Evolutionary conservation across 2,329 filamentous ascomycete genomes (phyloP), one percentile per base, ranked within the genome.

Genomic region (Ustulina deusta): DNA sequence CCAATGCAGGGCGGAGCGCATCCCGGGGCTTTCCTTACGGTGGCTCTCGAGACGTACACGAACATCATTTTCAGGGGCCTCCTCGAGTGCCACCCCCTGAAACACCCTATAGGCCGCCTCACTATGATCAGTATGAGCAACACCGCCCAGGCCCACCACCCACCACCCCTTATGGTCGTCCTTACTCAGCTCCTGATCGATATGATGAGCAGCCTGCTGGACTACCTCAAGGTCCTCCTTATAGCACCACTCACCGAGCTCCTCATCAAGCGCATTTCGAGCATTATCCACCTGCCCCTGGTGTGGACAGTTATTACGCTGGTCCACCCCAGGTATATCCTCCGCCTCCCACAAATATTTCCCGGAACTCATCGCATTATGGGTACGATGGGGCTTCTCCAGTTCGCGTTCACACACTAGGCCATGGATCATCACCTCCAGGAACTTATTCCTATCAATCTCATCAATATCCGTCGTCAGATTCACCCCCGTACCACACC

Each of bases 341-440:
- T 6, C 46, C 65, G 13, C 61, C 63, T 38, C 60, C 29, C 36
- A 32, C 58, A 17, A 63, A 61, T 61, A 34, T 20, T 38, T 58
- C 61, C 22, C 44, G 52, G 32, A 61, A 63, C 38, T 25, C 66
- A 15, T 51, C 61, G 3, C 49, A 62, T 20, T 55, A 67, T 68
- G 62, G 64, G 5, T 46, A 69, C 25, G 61, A 66, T 38, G 48
- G 15, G 9, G n/a, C 60, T 66, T 61, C 65, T 57, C 63, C 67
- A 58, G 56, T 60, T 54, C 71, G 61, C 27, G 65, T 70, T 49
- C 69, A 65, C 42, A 64, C 65, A 13, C 63, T 71, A 27, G 63
- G 65, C 10, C 71, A 69, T 34, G 70, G 69, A 15, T 64, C 67
- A 29, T 69, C 73, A 38, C 71, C 73, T 20, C 40, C 62, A 42